These are phyloP conservation scores for Limnomonas spitsbergensis DNA, from an alignment of 139 green algal species.

Conservation along the genomic window DNA sequence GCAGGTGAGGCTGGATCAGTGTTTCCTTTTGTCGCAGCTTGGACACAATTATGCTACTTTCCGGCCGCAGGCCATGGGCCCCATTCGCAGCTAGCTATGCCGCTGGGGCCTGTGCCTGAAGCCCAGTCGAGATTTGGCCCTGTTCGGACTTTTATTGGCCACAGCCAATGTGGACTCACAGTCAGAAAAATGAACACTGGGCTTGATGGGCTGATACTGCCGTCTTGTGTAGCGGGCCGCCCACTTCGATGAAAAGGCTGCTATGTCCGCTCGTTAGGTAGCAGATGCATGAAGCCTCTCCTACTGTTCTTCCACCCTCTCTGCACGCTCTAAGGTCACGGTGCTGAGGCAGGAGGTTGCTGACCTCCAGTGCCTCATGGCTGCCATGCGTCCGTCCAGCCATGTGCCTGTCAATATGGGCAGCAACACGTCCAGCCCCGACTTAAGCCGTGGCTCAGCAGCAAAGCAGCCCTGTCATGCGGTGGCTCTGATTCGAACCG, in stretches of 20 bases:
- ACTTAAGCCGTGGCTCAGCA: neutral
- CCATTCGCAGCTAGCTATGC: too few relatives aligned
- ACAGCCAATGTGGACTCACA: too few relatives aligned
- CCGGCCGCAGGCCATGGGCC: too few relatives aligned
- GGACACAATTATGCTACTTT: too few relatives aligned
- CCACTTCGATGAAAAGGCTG: neutral
- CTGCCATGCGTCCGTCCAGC: neutral
- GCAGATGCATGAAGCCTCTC: neutral
- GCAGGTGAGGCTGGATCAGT: too few relatives aligned
- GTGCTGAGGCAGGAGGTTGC: neutral
- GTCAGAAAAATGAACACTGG: too few relatives aligned
- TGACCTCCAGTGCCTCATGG: neutral
- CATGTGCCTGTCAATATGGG: neutral
- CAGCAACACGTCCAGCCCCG: neutral
- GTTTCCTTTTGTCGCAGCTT: too few relatives aligned
- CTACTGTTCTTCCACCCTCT: neutral
- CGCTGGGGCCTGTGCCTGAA: neutral
- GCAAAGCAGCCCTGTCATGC: slow-evolving; percentile 1
- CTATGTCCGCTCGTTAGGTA: neutral
- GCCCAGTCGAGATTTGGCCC: too few relatives aligned
- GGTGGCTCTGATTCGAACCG: neutral
- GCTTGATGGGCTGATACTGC: too few relatives aligned
- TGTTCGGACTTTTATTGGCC: too few relatives aligned
- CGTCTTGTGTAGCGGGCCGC: neutral
- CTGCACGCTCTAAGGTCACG: too few relatives aligned